Base-by-base conservation (phyloP, 2,329 filamentous ascomycete species). In the Fusarium luffae region DNA sequence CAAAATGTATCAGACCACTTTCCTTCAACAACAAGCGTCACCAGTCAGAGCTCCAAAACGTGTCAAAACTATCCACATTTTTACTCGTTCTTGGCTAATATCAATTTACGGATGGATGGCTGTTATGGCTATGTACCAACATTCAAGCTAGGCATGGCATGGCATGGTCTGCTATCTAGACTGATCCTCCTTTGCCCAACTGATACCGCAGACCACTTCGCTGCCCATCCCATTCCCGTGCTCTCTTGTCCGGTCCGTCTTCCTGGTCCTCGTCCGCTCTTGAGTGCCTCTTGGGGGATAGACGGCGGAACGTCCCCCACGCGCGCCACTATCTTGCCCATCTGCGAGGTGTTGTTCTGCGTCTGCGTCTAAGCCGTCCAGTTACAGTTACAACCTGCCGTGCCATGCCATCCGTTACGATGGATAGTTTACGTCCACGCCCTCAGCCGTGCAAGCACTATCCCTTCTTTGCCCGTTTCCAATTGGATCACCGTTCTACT, bases 281-380 rank as follows among this genome's bases (percentile, higher is more conserved):
- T 54, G 56, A 32, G 44, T 68, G 42, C 55, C 55, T 64, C 59
- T 70, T 68, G 48, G n/a, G 43, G 63, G 23, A 66, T 50, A 44
- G 48, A 50, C 42, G 44, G 32, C 37, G 41, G 42, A 55, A 47
- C 41, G 54, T 69, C 59, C 72, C 72, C 72, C 72, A 73, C 63
- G 68, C 63, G 65, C 70, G 69, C 70, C 72, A 74, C 72, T 72
- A 63, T 74, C 63, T 73, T 56, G 59, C 41, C 66, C 58, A 30
- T 71, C 57, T 61, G 51, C 63, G 51, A 58, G 34, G 23, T 73
- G 30, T 28, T 59, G 37, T 61, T 61, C 64, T 63, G 44, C 60
- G 19, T 72, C 48, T 69, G 48, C 63, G 40, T 69, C 57, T 46
- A 68, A 69, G 63, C 57, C 63, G 46, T 65, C 60, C 48, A 48